Conservation (phyloP, 495 filamentous ascomycete species). For the Aspergillus cavernicola region DNA sequence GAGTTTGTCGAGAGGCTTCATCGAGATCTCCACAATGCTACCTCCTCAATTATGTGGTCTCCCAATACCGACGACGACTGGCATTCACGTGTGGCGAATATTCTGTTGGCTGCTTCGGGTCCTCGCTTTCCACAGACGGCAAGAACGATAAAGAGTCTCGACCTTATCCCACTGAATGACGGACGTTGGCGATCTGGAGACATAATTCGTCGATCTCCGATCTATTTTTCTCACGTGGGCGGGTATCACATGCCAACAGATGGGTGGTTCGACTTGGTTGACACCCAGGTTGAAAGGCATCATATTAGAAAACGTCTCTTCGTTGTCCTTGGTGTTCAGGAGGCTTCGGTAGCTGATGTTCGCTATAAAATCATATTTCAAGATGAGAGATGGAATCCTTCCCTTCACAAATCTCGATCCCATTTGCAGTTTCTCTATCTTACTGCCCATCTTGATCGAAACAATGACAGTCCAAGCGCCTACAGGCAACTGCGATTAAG, state of each 20-base stretch:
- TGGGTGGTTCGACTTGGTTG: slow-evolving; percentile 10
- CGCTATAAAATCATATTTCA: too few species aligned
- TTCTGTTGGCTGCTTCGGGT: slow-evolving; percentile 12
- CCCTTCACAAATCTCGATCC: too few species aligned
- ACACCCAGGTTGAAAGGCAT: slow-evolving; percentile 14
- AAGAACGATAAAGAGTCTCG: background rate
- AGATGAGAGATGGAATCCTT: too few species aligned
- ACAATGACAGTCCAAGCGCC: background rate
- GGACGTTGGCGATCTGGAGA: slow-evolving; percentile 12
- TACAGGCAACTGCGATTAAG: background rate
- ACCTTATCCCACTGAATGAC: slow-evolving; percentile 12
- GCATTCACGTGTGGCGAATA: slow-evolving; percentile 19
- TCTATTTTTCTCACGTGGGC: slow-evolving; percentile 21
- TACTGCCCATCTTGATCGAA: slow-evolving; percentile 11
- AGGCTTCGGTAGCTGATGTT: background rate
- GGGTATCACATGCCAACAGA: slow-evolving; percentile 24
- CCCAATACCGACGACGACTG: slow-evolving; percentile 16
- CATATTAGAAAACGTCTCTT: slow-evolving; percentile 24
- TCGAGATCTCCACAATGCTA: slow-evolving; percentile 8
- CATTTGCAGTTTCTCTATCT: slow-evolving; percentile 32
- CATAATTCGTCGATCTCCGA: background rate
- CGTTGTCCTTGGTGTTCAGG: slow-evolving; percentile 19
- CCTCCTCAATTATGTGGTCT: slow-evolving; percentile 4
- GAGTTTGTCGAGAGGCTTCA: slow-evolving; percentile 11
- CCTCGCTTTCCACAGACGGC: background rate